Conservation (phyloP, 257 asterid species). For the Ilex aquifolium region DNA sequence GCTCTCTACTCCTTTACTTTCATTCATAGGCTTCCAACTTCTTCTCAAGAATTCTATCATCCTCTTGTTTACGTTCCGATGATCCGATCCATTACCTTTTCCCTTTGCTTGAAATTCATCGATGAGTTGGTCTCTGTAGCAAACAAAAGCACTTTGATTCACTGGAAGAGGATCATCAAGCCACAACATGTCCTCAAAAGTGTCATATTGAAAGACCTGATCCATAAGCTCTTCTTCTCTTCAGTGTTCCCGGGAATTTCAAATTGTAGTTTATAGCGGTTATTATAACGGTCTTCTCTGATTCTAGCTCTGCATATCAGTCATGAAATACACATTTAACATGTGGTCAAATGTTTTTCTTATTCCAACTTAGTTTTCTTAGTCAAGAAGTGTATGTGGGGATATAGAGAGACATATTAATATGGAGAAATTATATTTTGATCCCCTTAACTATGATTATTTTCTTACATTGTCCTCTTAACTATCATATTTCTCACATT, state of each 20-base stretch:
- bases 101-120: conserved; percentile 7
- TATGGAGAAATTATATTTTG: no score
- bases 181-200: conserved; percentile 2
- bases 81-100: background rate
- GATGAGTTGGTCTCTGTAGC: conserved; percentile 9
- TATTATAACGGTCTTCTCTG: background rate
- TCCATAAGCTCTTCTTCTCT: conserved; percentile 17
- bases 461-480: no score
- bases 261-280: conserved; percentile 10
- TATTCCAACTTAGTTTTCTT: no score
- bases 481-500: no score
- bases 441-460: no score
- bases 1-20: conserved; percentile 10
- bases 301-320: no score
- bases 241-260: background rate
- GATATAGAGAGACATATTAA: no score
- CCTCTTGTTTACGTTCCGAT: conserved; percentile 30
- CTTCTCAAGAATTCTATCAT: conserved; percentile 40
- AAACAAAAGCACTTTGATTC: conserved; percentile 29
- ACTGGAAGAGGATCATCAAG: conserved; percentile 7
- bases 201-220: conserved; percentile 17
- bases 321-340: no score
- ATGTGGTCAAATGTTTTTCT: no score
- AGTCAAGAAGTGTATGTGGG: no score
- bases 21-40: conserved; percentile 7